A percentile compares a stretch with the other conserved stretches of the same genome.
Evolutionary conservation across 257 asterid genomes (phyloP).

Genomic region (Solanum chaucha): DNA sequence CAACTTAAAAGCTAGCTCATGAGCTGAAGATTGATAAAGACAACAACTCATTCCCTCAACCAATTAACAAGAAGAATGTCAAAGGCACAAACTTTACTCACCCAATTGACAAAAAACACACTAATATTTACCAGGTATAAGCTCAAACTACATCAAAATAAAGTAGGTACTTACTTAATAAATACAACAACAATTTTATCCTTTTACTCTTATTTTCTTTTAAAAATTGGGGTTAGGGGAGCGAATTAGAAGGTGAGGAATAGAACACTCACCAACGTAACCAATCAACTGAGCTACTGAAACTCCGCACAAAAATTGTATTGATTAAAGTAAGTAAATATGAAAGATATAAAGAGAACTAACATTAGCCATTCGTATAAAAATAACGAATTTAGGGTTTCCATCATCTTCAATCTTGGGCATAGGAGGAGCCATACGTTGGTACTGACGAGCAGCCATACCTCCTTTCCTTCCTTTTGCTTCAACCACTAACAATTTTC

Average conservation of each 20-base stretch:
- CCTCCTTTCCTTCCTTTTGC: conserved; percentile 95
- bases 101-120: background rate
- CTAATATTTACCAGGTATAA: background rate
- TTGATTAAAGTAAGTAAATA: background rate
- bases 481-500: conserved; percentile 35
- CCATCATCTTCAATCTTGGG: conserved; percentile 98
- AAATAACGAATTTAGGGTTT: conserved; percentile 82
- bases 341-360: conserved; percentile 2
- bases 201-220: no score
- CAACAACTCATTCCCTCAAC: background rate
- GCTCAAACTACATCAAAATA: background rate
- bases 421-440: conserved; percentile 50
- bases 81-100: background rate
- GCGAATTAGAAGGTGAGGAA: no score
- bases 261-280: no score
- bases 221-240: no score
- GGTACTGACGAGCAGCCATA: conserved; percentile 66
- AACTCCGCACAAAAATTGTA: background rate
- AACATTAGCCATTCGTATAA: conserved; percentile 88
- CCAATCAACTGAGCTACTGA: background rate
- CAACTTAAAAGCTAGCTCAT: background rate
- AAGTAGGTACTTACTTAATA: background rate
- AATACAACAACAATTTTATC: background rate
- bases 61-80: background rate
- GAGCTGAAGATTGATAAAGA: background rate